phyloP scores from a whole-genome alignment of 768 basidiomycete species.

The Cubamyces sp. region DNA sequence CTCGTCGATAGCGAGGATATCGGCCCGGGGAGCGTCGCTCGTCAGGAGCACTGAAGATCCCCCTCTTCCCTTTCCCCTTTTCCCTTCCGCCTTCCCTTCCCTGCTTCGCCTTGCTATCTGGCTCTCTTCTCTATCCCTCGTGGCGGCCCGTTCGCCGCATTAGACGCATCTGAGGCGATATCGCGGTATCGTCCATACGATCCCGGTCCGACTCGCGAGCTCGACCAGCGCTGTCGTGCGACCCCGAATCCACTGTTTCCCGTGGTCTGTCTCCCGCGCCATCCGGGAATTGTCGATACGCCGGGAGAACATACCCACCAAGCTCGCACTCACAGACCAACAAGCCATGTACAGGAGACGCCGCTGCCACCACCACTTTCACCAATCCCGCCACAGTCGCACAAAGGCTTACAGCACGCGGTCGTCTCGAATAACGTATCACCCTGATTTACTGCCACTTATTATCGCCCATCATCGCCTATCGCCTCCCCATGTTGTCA shows the following conservation, averaged over 20 bases:
- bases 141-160: not conserved
- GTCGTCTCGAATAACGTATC: not conserved
- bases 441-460: not conserved
- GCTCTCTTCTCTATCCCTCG: not conserved
- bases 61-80: not conserved
- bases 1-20: constrained; percentile 37
- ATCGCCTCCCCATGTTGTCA: constrained; percentile 11
- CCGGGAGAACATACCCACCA: not conserved
- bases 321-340: not conserved
- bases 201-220: not conserved
- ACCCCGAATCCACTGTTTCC: not conserved
- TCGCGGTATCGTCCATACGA: no score
- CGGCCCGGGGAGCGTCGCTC: constrained; percentile 33
- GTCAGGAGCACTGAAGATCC: constrained; percentile 32
- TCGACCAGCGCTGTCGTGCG: not conserved
- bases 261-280: constrained; percentile 1
- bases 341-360: not conserved
- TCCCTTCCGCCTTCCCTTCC: not conserved
- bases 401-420: not conserved
- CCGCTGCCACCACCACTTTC: not conserved
- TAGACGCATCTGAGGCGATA: no score
- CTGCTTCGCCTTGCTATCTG: not conserved
- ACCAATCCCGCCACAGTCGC: no score
- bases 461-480: not conserved
- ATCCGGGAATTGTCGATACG: not conserved